These are phyloP conservation scores for Macrophomina tecta DNA, from an alignment of 2,329 filamentous ascomycete species.

Conservation along the genomic window DNA sequence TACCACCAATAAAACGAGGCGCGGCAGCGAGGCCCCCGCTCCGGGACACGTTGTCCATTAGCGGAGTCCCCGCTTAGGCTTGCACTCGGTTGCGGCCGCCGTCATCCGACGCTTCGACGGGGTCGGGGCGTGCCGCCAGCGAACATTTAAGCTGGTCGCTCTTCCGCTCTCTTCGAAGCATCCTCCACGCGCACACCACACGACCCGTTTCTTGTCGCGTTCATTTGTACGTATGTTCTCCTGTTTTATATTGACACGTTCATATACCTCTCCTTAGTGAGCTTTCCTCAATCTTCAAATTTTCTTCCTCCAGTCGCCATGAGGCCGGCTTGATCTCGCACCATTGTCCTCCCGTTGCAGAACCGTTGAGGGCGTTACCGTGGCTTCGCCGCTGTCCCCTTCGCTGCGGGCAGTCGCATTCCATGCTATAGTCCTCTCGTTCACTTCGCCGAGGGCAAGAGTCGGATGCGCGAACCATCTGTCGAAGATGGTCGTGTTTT, in stretches of 20 bases:
- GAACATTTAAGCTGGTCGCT: neutral
- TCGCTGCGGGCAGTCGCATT: neutral
- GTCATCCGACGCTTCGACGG: neutral
- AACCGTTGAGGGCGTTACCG: neutral
- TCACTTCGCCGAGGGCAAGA: neutral
- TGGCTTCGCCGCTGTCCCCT: constrained; percentile 8
- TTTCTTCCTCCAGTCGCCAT: neutral
- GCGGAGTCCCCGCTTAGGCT: neutral
- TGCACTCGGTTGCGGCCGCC: neutral
- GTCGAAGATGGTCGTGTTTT: neutral
- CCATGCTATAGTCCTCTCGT: neutral
- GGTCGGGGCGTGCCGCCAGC: neutral
- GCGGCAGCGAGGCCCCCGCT: neutral
- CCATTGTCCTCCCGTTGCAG: neutral
- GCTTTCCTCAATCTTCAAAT: neutral
- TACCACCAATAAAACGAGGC: neutral
- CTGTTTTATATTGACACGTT: neutral
- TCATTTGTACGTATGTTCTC: neutral
- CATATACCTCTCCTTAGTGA: too few species aligned
- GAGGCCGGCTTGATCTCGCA: neutral
- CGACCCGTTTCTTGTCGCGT: too few species aligned
- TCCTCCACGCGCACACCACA: neutral
- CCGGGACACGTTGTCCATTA: neutral
- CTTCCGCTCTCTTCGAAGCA: too few species aligned
- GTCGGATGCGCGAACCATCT: neutral